phyloP scores from a whole-genome alignment of 2,329 filamentous ascomycete genomes.

The Plenodomus tracheiphilus region DNA sequence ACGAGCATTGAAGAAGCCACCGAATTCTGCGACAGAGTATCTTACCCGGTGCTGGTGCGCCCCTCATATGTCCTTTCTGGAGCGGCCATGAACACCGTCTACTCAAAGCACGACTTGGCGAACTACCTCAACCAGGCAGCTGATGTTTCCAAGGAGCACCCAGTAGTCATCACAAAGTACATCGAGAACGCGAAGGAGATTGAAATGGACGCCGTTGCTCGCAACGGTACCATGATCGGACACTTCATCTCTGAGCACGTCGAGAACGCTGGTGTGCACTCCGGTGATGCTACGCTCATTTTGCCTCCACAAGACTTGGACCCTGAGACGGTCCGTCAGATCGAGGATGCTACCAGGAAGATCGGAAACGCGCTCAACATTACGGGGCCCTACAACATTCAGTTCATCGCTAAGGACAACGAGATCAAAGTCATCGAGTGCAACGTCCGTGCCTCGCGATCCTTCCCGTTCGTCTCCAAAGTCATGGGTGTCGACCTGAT shows the following conservation, averaged over 20 bases:
- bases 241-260: slow-evolving; percentile 99
- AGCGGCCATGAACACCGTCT: slow-evolving; percentile 99
- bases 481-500: slow-evolving; percentile 98
- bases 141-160: slow-evolving; percentile 92
- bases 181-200: slow-evolving; percentile 99
- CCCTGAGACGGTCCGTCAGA: slow-evolving; percentile 82
- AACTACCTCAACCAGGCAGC: slow-evolving; percentile 87
- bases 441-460: slow-evolving; percentile 93
- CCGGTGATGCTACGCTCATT: slow-evolving; percentile 94
- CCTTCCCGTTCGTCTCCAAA: slow-evolving; percentile 98
- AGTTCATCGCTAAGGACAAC: slow-evolving; percentile 99
- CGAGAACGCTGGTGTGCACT: slow-evolving; percentile 97
- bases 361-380: slow-evolving; percentile 93
- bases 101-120: slow-evolving; percentile 90
- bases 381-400: slow-evolving; percentile 97
- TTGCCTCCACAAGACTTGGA: slow-evolving; percentile 92
- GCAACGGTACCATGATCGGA: slow-evolving; percentile 84
- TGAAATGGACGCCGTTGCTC: slow-evolving; percentile 97
- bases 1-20: slow-evolving; percentile 92
- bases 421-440: slow-evolving; percentile 99
- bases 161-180: slow-evolving; percentile 98
- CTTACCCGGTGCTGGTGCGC: slow-evolving; percentile 91
- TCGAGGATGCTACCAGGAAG: slow-evolving; percentile 93
- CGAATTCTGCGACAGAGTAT: slow-evolving; percentile 83
- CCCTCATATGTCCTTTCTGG: slow-evolving; percentile 97